A percentile compares a stretch with the other conserved stretches of the same genome.
These are phyloP conservation scores for Aspergillus biplanus DNA, from an alignment of 495 filamentous ascomycete genomes.

Conservation along the genomic window DNA sequence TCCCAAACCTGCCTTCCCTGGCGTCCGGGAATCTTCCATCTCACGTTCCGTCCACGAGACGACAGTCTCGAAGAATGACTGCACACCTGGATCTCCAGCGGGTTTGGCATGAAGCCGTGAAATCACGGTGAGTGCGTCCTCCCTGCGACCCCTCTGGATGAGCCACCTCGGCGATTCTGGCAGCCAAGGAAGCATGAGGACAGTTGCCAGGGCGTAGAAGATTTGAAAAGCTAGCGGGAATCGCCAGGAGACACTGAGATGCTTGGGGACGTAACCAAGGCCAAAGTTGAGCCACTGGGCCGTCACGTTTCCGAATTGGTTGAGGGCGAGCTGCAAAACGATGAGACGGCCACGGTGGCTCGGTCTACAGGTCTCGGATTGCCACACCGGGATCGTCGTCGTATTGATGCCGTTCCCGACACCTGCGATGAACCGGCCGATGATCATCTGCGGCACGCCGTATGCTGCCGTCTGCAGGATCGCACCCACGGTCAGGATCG, in stretches of 20 bases:
- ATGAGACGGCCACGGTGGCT: neutral
- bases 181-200: neutral
- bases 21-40: neutral
- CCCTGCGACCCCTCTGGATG: neutral
- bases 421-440: conserved; percentile 56
- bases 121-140: neutral
- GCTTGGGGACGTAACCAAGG: neutral
- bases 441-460: conserved; percentile 59
- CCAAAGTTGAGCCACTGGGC: neutral
- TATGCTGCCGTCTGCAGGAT: conserved; percentile 59
- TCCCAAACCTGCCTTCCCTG: neutral
- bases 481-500: conserved; percentile 58
- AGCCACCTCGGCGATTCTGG: neutral
- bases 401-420: conserved; percentile 46
- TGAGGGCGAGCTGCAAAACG: neutral
- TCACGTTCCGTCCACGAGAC: neutral
- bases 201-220: neutral
- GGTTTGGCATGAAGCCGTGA: too few species aligned
- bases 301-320: neutral
- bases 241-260: neutral
- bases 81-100: too few species aligned
- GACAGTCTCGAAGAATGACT: neutral
- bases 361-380: conserved; percentile 33
- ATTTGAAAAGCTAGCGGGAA: neutral
- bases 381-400: conserved; percentile 49